phyloP scores from a whole-genome alignment of 2,329 filamentous ascomycete species.

The Periconia sp. region DNA sequence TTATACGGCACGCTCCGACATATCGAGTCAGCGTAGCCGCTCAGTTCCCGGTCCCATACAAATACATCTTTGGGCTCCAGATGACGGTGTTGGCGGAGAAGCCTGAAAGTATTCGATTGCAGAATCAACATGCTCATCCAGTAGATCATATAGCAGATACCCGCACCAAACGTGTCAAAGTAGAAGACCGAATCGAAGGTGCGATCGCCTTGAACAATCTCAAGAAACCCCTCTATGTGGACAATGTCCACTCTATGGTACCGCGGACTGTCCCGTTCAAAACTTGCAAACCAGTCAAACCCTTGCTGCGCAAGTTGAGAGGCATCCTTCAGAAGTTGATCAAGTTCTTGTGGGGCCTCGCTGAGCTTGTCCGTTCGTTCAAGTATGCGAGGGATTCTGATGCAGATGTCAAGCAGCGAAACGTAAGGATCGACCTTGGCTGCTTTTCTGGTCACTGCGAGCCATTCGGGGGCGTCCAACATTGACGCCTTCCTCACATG shows the following conservation, averaged over 20 bases:
- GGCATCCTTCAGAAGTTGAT: constrained; percentile 29
- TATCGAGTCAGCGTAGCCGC: constrained; percentile 33
- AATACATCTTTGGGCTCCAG: constrained; percentile 33
- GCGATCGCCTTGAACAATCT: constrained; percentile 23
- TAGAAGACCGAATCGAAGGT: constrained; percentile 33
- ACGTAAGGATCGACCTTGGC: constrained; percentile 38
- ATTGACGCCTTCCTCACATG: constrained; percentile 38
- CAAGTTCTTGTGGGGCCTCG: constrained; percentile 15
- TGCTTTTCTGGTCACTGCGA: constrained; percentile 30
- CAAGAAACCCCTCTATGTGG: constrained; percentile 28
- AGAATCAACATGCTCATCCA: constrained; percentile 42
- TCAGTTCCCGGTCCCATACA: constrained; percentile 35
- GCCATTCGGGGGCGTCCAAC: constrained; percentile 37
- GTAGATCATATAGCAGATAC: constrained; percentile 39
- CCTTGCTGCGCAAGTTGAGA: constrained; percentile 24
- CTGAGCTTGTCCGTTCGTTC: constrained; percentile 33
- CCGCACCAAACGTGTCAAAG: constrained; percentile 35
- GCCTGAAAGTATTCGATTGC: constrained; percentile 36
- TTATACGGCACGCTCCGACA: constrained; percentile 37
- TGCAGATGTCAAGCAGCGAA: constrained; percentile 34
- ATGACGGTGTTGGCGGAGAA: constrained; percentile 24
- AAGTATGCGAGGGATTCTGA: constrained; percentile 36
- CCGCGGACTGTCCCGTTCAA: constrained; percentile 30
- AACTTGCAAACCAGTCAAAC: constrained; percentile 34
- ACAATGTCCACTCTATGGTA: constrained; percentile 28